These are phyloP conservation scores for Colletotrichum agaves DNA, from an alignment of 2,329 filamentous ascomycete species.

Conservation along the genomic window DNA sequence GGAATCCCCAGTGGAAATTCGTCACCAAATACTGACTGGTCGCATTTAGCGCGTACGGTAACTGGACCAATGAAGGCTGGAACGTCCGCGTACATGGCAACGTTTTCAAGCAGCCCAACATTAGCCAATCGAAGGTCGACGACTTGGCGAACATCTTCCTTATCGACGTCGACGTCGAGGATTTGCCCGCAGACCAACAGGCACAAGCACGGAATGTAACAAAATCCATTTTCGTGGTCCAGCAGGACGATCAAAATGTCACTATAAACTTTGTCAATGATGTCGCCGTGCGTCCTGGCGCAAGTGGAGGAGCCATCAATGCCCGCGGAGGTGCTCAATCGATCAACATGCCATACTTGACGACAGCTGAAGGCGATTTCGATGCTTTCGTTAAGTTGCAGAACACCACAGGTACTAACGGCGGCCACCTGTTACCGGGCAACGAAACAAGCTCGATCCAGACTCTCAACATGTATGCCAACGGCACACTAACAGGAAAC, in stretches of 20 bases:
- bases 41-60: slow-evolving; percentile 67
- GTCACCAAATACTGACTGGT: slow-evolving; percentile 22
- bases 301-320: slow-evolving; percentile 62
- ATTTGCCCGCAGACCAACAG: slow-evolving; percentile 68
- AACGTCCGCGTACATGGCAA: slow-evolving; percentile 81
- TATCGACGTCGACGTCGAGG: slow-evolving; percentile 69
- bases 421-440: slow-evolving; percentile 65
- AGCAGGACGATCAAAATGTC: slow-evolving; percentile 73
- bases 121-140: slow-evolving; percentile 71
- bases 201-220: slow-evolving; percentile 80
- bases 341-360: slow-evolving; percentile 71
- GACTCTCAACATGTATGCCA: slow-evolving; percentile 73
- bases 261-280: slow-evolving; percentile 66
- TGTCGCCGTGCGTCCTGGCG: slow-evolving; percentile 60
- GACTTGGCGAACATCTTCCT: slow-evolving; percentile 77
- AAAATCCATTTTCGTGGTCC: slow-evolving; percentile 78
- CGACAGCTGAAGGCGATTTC: slow-evolving; percentile 76
- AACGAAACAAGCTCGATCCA: slow-evolving; percentile 74
- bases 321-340: slow-evolving; percentile 70
- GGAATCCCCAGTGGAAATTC: neutral
- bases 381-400: slow-evolving; percentile 75
- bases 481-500: slow-evolving; percentile 74
- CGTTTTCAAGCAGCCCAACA: slow-evolving; percentile 82
- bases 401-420: slow-evolving; percentile 62
- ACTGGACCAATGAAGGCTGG: slow-evolving; percentile 83